phyloP scores from a whole-genome alignment of 2,329 filamentous ascomycete species.

The Nemania diffusa region DNA sequence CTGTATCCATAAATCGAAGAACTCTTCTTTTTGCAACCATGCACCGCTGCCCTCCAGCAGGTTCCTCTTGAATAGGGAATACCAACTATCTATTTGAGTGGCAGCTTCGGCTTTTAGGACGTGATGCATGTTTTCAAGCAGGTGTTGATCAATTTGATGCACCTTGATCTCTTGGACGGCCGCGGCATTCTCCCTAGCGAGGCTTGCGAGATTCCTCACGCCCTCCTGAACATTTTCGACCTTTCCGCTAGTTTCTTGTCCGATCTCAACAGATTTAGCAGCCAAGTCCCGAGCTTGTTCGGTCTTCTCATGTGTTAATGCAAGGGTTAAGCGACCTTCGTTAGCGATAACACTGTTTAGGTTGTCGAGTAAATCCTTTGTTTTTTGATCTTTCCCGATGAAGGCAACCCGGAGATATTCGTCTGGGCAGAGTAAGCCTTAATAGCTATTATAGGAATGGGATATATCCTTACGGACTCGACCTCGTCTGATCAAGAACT shows the following conservation, averaged over 20 bases:
- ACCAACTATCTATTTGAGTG: slow-evolving; percentile 17
- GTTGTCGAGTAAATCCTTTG: slow-evolving; percentile 19
- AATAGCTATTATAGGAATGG: neutral
- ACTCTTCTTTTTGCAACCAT: slow-evolving; percentile 13
- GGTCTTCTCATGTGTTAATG: slow-evolving; percentile 19
- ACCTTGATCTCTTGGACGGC: slow-evolving; percentile 7
- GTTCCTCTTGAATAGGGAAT: slow-evolving; percentile 18
- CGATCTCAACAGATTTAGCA: slow-evolving; percentile 14
- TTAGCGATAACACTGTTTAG: slow-evolving; percentile 17
- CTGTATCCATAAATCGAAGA: slow-evolving; percentile 21
- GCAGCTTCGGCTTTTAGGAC: slow-evolving; percentile 4
- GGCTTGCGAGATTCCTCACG: neutral
- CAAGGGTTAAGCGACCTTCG: slow-evolving; percentile 18
- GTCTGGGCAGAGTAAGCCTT: neutral
- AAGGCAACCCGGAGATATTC: slow-evolving; percentile 21
- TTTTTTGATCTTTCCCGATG: slow-evolving; percentile 19
- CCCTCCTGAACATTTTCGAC: slow-evolving; percentile 10
- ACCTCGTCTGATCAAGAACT: slow-evolving; percentile 16
- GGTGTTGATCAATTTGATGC: slow-evolving; percentile 11
- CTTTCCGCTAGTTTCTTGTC: slow-evolving; percentile 15
- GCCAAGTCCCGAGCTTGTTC: slow-evolving; percentile 16
- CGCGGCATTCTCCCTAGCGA: neutral
- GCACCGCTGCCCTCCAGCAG: slow-evolving; percentile 17
- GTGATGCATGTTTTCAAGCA: slow-evolving; percentile 21
- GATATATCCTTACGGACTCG: slow-evolving; percentile 16